These are phyloP conservation scores for Kwoniella botswanensis DNA, from an alignment of 768 basidiomycete species.

Conservation along the genomic window DNA sequence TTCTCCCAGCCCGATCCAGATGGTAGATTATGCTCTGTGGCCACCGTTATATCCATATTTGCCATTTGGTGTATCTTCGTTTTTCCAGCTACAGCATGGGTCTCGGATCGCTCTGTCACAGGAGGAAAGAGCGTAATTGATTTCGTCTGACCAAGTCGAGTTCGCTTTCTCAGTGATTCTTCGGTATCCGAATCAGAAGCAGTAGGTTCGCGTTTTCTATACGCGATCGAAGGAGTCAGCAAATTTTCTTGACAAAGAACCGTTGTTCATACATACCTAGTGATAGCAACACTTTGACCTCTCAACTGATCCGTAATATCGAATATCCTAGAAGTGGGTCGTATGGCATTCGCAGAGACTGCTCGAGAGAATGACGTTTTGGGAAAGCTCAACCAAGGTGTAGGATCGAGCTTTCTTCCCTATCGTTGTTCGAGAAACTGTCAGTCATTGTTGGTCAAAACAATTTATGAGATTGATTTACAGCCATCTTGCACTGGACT, in stretches of 20 bases:
- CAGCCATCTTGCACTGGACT: constrained; percentile 36
- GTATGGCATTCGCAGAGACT: constrained; percentile 17
- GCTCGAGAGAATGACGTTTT: constrained; percentile 26
- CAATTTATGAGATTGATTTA: constrained; percentile 19
- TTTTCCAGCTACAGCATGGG: constrained; percentile 4
- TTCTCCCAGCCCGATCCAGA: constrained; percentile 43
- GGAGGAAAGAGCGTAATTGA: constrained; percentile 22
- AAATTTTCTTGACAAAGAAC: neutral
- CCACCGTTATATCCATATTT: constrained; percentile 7
- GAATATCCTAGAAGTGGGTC: constrained; percentile 27
- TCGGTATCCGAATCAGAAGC: constrained; percentile 52
- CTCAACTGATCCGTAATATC: constrained; percentile 38
- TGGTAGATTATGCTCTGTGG: constrained; percentile 33
- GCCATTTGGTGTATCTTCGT: neutral
- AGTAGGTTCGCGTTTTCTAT: constrained; percentile 42
- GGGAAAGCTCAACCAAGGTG: constrained; percentile 40
- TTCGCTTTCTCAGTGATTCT: constrained; percentile 28
- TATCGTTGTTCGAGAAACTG: neutral
- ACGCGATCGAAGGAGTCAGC: neutral
- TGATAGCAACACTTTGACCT: constrained; percentile 37
- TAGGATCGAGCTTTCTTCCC: constrained; percentile 35
- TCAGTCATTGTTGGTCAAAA: neutral
- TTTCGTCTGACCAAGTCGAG: constrained; percentile 9
- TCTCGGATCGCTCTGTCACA: neutral
- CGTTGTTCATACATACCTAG: constrained; percentile 26